Evolutionary conservation across 306 rosid species (phyloP).

Genomic region (Astragalus membranaceus): DNA sequence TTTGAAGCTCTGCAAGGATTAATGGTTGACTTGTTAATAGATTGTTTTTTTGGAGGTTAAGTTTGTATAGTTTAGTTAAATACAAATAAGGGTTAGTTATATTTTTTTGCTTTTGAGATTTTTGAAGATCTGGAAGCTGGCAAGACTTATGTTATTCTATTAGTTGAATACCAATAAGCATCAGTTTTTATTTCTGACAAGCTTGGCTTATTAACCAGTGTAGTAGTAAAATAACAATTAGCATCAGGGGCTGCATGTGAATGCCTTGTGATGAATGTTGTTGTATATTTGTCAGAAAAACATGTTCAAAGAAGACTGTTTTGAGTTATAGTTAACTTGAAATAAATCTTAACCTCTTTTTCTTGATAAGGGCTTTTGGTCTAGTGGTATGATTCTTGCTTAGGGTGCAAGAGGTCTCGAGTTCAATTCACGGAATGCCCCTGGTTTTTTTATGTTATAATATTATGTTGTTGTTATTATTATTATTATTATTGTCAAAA

Average conservation of each 20-base stretch:
- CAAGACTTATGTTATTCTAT: not conserved
- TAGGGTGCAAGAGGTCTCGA: conserved; percentile 60
- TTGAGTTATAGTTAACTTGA: no score
- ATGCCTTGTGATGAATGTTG: not conserved
- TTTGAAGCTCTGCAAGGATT: not conserved
- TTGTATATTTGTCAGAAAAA: not conserved
- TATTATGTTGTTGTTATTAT: not conserved
- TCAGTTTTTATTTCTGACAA: not conserved
- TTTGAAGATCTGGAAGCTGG: not conserved
- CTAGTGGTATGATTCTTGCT: conserved; percentile 68
- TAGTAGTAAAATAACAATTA: not conserved
- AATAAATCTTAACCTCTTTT: no score
- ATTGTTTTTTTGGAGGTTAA: no score
- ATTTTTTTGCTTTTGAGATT: not conserved
- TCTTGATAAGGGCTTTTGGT: conserved; percentile 35
- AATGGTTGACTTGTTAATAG: not conserved
- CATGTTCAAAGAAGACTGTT: not conserved
- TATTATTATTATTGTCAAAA: no score
- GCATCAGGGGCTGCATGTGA: conserved; percentile 1
- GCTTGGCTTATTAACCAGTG: not conserved
- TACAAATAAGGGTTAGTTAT: not conserved
- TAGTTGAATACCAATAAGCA: not conserved
- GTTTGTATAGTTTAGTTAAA: not conserved
- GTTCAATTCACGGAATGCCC: conserved; percentile 29
- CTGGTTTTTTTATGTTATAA: not conserved